Conservation (phyloP, 768 basidiomycete species). For the Lactarius quietus region DNA sequence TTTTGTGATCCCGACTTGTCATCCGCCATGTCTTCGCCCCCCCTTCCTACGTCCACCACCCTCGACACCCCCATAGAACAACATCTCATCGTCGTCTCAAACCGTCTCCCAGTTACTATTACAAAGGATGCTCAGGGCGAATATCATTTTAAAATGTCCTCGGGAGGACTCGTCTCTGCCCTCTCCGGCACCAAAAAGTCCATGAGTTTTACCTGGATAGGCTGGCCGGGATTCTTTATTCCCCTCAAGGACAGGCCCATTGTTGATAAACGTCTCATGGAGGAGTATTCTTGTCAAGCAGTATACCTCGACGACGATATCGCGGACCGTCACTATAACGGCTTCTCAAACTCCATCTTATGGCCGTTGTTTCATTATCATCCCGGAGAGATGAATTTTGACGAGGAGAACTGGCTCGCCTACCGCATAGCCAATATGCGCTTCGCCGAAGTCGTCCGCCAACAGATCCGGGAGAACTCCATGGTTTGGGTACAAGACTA, state of each 20-base stretch:
- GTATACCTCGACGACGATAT: conserved; percentile 98
- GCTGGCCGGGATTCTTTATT: conserved; percentile 93
- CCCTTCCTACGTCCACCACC: conserved; percentile 8
- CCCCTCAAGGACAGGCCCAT: conserved; percentile 86
- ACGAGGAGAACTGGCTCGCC: conserved; percentile 97
- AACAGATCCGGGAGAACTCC: conserved; percentile 75
- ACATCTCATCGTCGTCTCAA: conserved; percentile 93
- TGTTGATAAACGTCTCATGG: conserved; percentile 89
- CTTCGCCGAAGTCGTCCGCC: conserved; percentile 86
- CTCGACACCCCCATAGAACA: conserved; percentile 43
- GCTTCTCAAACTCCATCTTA: conserved; percentile 98
- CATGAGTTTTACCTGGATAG: conserved; percentile 97
- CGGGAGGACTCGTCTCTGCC: conserved; percentile 95
- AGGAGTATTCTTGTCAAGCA: conserved; percentile 95
- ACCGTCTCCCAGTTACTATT: conserved; percentile 94
- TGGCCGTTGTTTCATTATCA: conserved; percentile 99
- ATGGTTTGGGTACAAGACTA: conserved; percentile 99
- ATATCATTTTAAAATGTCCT: conserved; percentile 99
- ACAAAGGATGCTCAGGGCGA: conserved; percentile 88
- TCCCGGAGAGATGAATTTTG: conserved; percentile 99
- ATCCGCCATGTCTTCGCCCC: conserved; percentile 9
- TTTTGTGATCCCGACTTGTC: not conserved
- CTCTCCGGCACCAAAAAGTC: conserved; percentile 98
- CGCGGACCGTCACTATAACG: conserved; percentile 97
- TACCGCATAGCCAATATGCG: conserved; percentile 95